These are phyloP conservation scores for Hapsidospora chrysogenum DNA, from an alignment of 495 filamentous ascomycete species.

Conservation along the genomic window DNA sequence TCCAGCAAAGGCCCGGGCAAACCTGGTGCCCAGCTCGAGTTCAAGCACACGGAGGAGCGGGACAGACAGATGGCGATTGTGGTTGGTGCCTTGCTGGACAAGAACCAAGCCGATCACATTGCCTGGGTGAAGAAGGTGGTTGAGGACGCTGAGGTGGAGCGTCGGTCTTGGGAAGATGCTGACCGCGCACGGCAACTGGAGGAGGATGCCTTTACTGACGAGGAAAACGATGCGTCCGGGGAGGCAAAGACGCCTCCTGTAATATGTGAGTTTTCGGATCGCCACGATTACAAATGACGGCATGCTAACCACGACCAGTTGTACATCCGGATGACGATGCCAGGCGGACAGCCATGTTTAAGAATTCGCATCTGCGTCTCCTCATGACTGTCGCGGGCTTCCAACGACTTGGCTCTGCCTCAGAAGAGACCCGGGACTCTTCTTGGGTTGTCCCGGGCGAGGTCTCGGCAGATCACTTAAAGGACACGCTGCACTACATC, in stretches of 20 bases:
- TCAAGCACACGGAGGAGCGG: conserved; percentile 46
- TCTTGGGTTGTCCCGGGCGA: conserved; percentile 64
- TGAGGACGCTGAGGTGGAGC: conserved; percentile 48
- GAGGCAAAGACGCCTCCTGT: conserved; percentile 18
- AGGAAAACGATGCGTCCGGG: conserved; percentile 18
- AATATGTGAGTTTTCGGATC: conserved; percentile 27
- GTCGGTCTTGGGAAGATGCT: conserved; percentile 63
- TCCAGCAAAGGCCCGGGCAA: conserved; percentile 33
- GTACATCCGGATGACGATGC: conserved; percentile 54
- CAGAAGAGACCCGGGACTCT: conserved; percentile 53
- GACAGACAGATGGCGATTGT: conserved; percentile 62
- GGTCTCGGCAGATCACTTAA: conserved; percentile 43
- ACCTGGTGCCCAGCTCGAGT: conserved; percentile 60
- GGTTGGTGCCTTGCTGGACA: conserved; percentile 60
- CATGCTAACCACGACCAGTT: conserved; percentile 12
- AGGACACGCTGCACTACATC: conserved; percentile 42
- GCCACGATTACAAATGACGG: no score
- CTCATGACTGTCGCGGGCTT: conserved; percentile 66
- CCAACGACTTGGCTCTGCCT: conserved; percentile 40
- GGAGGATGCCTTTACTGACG: conserved; percentile 21
- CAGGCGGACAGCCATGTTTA: conserved; percentile 60
- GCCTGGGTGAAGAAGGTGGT: conserved; percentile 68
- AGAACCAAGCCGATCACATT: conserved; percentile 55
- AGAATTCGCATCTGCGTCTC: conserved; percentile 77
- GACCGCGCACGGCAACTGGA: conserved; percentile 32